These are phyloP conservation scores for Verticillium alfalfae DNA, from an alignment of 2,329 filamentous ascomycete species.

Conservation along the genomic window DNA sequence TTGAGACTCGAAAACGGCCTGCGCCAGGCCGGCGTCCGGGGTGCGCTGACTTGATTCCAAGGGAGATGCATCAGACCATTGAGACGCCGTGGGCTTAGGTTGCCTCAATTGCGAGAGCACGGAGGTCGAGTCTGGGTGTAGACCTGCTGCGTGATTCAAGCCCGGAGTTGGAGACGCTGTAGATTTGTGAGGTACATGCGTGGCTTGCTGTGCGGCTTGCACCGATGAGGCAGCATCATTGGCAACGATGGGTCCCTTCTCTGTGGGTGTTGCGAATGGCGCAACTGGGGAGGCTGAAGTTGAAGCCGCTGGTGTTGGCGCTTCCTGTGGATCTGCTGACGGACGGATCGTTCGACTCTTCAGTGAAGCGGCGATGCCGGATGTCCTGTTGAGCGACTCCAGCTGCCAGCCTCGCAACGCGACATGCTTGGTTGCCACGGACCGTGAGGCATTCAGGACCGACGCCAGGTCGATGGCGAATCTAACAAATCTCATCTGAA, in stretches of 20 bases:
- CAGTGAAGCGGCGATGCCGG: slow-evolving; percentile 32
- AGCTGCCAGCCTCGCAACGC: slow-evolving; percentile 51
- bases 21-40: background rate
- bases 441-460: slow-evolving; percentile 63
- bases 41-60: background rate
- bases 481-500: slow-evolving; percentile 55
- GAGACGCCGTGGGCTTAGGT: slow-evolving; percentile 2
- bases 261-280: background rate
- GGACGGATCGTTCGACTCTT: slow-evolving; percentile 9
- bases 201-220: background rate
- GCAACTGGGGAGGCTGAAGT: background rate
- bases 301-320: background rate
- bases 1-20: background rate
- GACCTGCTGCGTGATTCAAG: slow-evolving; percentile 1
- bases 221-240: background rate
- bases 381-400: slow-evolving; percentile 42
- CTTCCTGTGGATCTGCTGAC: background rate
- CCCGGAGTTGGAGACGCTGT: background rate
- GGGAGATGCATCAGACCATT: slow-evolving; percentile 7
- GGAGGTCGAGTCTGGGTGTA: slow-evolving; percentile 4
- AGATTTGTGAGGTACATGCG: slow-evolving; percentile 7
- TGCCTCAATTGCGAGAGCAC: slow-evolving; percentile 8
- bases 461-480: slow-evolving; percentile 64
- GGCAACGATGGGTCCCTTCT: background rate
- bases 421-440: slow-evolving; percentile 58